Base-by-base conservation (phyloP, 257 asterid species). In the Leptodermis oblonga region DNA sequence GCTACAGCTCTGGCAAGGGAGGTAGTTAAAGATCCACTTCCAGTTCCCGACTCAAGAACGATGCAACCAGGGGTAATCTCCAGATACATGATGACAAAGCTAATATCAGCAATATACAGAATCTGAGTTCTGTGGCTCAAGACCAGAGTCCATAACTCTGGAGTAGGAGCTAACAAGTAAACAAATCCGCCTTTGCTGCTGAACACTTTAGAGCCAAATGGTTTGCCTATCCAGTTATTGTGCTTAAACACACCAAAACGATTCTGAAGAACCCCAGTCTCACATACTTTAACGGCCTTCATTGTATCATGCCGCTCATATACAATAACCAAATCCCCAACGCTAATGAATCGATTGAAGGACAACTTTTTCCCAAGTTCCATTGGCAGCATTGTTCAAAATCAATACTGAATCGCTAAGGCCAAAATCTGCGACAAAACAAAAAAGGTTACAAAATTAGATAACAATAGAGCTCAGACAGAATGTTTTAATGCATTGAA, bases 121-220 rank as follows among this genome's bases (percentile, higher is more conserved):
- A 94, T 94, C 82, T 94, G 99, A 41, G 99, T 94, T 83, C 99
- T 84, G 79, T 94, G 99, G 83, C 97, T 94, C 66, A 94, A 73
- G 62, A 94, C 97, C 69, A 91, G 79, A 31, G 97, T 94, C 99
- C 97, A 94, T 5, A 94, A 55, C 85, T 94, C 99, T 1, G 99
- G 89, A 10, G 99, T 94, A 17, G 99, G 99, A 63, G 97, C 96
- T 61, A 94, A 81, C 72, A 94, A 74, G 79, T 91, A 89, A 23
- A 94, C 79, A 65, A 85, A 94, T 62, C 95, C 87, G 31, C 97
- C 95, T 71, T 89, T 94, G 56, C 45, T 72, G 77, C 97, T 94
- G 71, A 86, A 85, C 55, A 79, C 95, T 79, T 86, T 94, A n/a
- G 96, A 87, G 17, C 99, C 99, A 48, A 94, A 90, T 7, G 88